These are phyloP conservation scores for Fragaria nilgerrensis DNA, from an alignment of 306 rosid genomes.

Conservation along the genomic window DNA sequence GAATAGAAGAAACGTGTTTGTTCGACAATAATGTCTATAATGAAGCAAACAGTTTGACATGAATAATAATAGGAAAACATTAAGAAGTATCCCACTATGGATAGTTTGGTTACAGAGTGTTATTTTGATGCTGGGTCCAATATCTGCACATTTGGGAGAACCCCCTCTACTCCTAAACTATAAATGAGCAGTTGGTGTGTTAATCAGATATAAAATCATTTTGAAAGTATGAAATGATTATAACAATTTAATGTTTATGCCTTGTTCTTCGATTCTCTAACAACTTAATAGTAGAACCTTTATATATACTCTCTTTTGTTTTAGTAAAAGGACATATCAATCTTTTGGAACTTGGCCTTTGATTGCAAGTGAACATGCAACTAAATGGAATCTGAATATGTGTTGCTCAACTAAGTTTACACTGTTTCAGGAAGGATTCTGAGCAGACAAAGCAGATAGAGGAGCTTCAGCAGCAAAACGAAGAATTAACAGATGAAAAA, in stretches of 20 bases:
- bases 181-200: neutral
- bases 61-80: neutral
- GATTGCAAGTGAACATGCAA: neutral
- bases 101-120: neutral
- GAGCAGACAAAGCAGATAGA: conserved; percentile 96
- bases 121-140: neutral
- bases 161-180: neutral
- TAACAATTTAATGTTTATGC: neutral
- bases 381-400: neutral
- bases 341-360: neutral
- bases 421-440: conserved; percentile 83
- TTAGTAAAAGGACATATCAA: neutral
- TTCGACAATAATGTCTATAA: neutral
- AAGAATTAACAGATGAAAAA: conserved; percentile 70
- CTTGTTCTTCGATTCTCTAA: neutral
- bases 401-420: neutral
- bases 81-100: neutral
- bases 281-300: neutral
- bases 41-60: neutral
- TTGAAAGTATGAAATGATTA: neutral
- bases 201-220: neutral
- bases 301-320: neutral
- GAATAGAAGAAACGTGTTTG: neutral
- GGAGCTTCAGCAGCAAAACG: conserved; percentile 90
- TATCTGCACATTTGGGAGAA: neutral